Base-by-base conservation (phyloP, 495 filamentous ascomycete species). In the Cladorrhinum samala region DNA sequence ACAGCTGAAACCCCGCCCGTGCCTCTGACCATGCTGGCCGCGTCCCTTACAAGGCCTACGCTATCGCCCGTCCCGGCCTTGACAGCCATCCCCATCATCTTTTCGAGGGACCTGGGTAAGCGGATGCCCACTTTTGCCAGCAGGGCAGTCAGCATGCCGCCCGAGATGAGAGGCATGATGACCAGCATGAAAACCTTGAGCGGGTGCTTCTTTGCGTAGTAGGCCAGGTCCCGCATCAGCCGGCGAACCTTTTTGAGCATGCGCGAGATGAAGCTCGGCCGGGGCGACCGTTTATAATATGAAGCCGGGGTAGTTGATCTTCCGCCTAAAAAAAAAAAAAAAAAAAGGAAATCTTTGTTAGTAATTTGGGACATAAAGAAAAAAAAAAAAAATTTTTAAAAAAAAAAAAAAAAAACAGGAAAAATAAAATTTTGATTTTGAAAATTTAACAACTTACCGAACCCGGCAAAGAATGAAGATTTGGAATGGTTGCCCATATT, bases 151-250 rank as follows among this genome's bases (percentile, higher is more conserved):
- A 96, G 68, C 21, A 88, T 84, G 5, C 91, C 91, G 46, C 88
- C 88, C 0, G 84, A 88, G 52, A 95, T 72, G 43, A 96, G 74
- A 17, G 91, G 91, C 76, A 95, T 78, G 49, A 94, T 80, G 25
- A 94, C 84, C 16, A 93, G 75, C 74, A 91, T 81, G 68, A 94
- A 83, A 2, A 92, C 85, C 69, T 91, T 93, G 57, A 89, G 59
- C 0, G 91, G 91, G 64, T 95, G 82, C 7, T 80, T 74, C 62
- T 87, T 82, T 50, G 86, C 84, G 67, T 90, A 94, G 65, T 81
- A 77, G 58, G 79, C 77, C 11, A 95, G 79, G 57, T 91, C 82
- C 50, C 85, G 85, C 24, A 94, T 65, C 24, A 91, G 73, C 21
- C 83, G 83, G 60, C 81, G 84, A 56, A 95, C 80, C 51, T 85